Base-by-base conservation (phyloP, 2,329 filamentous ascomycete genomes). In the Fusarium mangiferae region DNA sequence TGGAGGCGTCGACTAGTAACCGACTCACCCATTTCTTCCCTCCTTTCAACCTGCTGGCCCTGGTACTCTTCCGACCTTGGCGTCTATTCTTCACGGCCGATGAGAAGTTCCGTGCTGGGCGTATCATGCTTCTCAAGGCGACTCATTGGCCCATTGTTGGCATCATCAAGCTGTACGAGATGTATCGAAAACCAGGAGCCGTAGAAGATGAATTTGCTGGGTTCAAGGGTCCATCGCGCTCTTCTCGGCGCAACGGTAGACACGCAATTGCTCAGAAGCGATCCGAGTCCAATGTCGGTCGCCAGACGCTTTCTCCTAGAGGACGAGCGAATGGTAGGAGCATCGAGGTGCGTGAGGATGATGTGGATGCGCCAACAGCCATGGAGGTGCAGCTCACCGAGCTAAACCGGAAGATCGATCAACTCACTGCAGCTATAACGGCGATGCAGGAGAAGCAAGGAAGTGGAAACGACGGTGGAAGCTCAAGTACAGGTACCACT, bases 11-110 rank as follows among this genome's bases (percentile, higher is more conserved):
- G 55, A 92, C 91, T 46, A 91, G 89, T 76, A 92, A 92, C 75
- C 86, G 91, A 52, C 86, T 93, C 39, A 92, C 90, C 9, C 90
- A 92, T 81, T 93, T 92, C 79, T 92, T 91, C 77, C 91, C 91
- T 56, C 91, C 91, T 3, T 89, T 92, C 77, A 96, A 96, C 80
- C 87, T 96, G 44, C 85, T 96, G 49, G 91, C 93, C 13, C 86
- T 95, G 62, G 82, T 92, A 72, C 86, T 92, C 70, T 91, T 95
- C 78, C 89, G 93, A 22, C 94, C 94, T 1, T 85, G 94, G 67
- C 88, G 93, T 65, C 85, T 95, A 49, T 86, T 94, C 73, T 80
- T 94, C 56, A 87, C 91, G 12, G 88, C 90, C 5, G 88, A 91
- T 70, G 84, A 85, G 66, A 88, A 87, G 66, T 88, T 95, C 75